phyloP scores from a whole-genome alignment of 768 basidiomycete species.

The Terana coerulea region DNA sequence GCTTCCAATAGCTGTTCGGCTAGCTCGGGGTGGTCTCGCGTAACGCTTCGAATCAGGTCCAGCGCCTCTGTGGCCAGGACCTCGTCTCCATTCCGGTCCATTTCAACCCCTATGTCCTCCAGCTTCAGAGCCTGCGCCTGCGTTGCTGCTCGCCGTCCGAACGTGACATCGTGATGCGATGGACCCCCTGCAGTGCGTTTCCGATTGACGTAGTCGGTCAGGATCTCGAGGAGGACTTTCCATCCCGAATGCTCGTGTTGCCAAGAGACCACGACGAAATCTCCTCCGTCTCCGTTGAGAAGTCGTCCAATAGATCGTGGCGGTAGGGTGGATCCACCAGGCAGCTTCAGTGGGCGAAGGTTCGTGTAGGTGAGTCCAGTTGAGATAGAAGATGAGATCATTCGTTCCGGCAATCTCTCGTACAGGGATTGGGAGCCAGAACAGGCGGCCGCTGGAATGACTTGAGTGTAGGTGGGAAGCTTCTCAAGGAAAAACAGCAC shows the following conservation, averaged over 20 bases:
- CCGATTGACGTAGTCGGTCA: slow-evolving; percentile 71
- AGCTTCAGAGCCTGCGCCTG: slow-evolving; percentile 37
- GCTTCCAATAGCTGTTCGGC: slow-evolving; percentile 64
- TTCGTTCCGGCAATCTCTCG: slow-evolving; percentile 62
- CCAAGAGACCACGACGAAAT: slow-evolving; percentile 75
- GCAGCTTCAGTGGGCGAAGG: slow-evolving; percentile 61
- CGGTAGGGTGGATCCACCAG: slow-evolving; percentile 72
- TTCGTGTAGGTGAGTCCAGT: slow-evolving; percentile 62
- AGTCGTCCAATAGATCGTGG: slow-evolving; percentile 64
- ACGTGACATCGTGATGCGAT: slow-evolving; percentile 50
- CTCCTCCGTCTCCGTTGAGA: slow-evolving; percentile 67
- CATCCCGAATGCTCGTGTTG: slow-evolving; percentile 81
- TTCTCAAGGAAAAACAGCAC: slow-evolving; percentile 76
- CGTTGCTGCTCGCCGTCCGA: slow-evolving; percentile 38
- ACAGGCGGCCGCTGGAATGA: slow-evolving; percentile 59
- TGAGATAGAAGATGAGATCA: slow-evolving; percentile 44
- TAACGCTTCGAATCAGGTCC: slow-evolving; percentile 74
- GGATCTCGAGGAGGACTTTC: slow-evolving; percentile 78
- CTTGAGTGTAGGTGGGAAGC: slow-evolving; percentile 71
- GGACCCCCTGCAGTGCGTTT: slow-evolving; percentile 39
- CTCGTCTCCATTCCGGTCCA: slow-evolving; percentile 58
- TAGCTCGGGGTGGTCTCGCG: slow-evolving; percentile 64
- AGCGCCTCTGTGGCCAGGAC: slow-evolving; percentile 66
- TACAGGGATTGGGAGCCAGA: slow-evolving; percentile 69
- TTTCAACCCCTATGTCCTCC: slow-evolving; percentile 72